Conservation (phyloP, 768 basidiomycete genomes). For the Pleurotus eryngii region DNA sequence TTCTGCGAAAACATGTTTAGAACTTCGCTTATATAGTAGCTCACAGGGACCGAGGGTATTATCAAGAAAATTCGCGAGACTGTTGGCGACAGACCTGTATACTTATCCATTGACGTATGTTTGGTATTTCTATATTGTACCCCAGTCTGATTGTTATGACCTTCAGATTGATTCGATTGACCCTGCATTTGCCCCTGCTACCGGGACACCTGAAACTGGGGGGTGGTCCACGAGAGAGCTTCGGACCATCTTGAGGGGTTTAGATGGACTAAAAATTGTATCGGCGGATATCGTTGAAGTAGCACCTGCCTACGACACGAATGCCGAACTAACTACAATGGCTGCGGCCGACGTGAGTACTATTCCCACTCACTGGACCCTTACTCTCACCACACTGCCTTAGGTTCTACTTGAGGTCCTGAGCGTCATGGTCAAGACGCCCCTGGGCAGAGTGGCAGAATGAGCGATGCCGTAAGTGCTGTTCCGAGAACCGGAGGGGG, state of each 20-base stretch:
- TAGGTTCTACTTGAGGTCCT: conserved; percentile 74
- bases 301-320: conserved; percentile 73
- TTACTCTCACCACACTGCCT: background rate
- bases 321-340: conserved; percentile 32
- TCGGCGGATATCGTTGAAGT: conserved; percentile 86
- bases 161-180: conserved; percentile 74
- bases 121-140: too few species aligned
- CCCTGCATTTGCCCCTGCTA: conserved; percentile 79
- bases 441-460: conserved; percentile 54
- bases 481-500: too few species aligned
- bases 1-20: conserved; percentile 1
- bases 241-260: conserved; percentile 69
- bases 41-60: conserved; percentile 66
- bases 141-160: background rate
- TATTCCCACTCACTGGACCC: background rate
- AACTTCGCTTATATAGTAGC: background rate
- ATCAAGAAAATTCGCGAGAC: conserved; percentile 77
- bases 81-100: conserved; percentile 72
- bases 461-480: background rate
- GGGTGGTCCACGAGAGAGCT: conserved; percentile 85
- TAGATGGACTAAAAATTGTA: conserved; percentile 74
- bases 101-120: conserved; percentile 71
- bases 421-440: conserved; percentile 78
- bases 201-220: conserved; percentile 82
- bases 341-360: conserved; percentile 38